Base-by-base conservation (phyloP, 192 early-diverging fungal species). In the Cetraspora pellucida region DNA sequence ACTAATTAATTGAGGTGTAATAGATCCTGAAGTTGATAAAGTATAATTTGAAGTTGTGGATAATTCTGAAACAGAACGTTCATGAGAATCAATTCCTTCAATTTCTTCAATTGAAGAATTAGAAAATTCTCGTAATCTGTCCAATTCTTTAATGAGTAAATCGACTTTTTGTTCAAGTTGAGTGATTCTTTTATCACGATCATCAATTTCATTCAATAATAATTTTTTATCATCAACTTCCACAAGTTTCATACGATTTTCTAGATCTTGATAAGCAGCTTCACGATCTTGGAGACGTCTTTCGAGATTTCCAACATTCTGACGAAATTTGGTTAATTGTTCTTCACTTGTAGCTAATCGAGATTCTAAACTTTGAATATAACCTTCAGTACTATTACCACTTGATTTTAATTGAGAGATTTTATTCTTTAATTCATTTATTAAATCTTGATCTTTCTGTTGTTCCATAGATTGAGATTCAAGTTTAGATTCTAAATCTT, bases 321-420 rank as follows among this genome's bases (percentile, higher is more conserved):
- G 27, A 3, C 11, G 14, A 13, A 71, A 49, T 14, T 71, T 71
- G 10, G 7, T 19, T 31, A 65, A 28, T 65, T 43, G 63, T 65
- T 65, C 30, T 44, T 44, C 63, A 45, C 31, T 44, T n/a, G 28
- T n/a, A 6, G 31, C 43, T 4, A 65, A 37, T 7, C 63, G 28
- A 14, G 31, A 43, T 43, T 65, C 63, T 0, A 71, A 47, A 54
- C 27, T 21, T 16, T 46, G 50, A 50, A 84, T 78, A 31, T 78
- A 66, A n/a, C 61, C 27, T 37, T 84, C 76, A 57, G 61, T 75
- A 19, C 80, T 69, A 10, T 60, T 2, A n/a, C 45, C 61, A 63
- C 10, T 63, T 14, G 74, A 45, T 46, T 75, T 75, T 17, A 75
- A 57, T 49, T 75, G 59, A 45, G 43, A 3, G 6, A 75, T 75